Evolutionary conservation across 148 eudicot genomes (phyloP).

Genomic region (Dysphania ambrosioides): DNA sequence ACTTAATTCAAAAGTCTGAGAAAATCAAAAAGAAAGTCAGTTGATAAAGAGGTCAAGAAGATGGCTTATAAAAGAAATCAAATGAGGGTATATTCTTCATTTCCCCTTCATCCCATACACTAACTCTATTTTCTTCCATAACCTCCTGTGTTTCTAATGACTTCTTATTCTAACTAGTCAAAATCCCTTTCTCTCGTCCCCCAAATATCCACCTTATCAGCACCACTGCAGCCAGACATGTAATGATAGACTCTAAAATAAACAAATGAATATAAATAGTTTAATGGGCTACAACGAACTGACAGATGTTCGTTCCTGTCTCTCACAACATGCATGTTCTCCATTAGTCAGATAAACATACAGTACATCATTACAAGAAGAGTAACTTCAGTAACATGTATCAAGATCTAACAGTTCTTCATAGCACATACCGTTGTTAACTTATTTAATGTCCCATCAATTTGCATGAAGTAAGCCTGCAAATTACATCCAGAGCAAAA

Average conservation of each 20-base stretch:
- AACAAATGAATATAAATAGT: background rate
- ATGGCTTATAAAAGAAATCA: background rate
- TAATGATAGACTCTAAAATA: background rate
- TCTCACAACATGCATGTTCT: background rate
- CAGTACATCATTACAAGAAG: background rate
- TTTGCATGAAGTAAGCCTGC: slow-evolving; percentile 83
- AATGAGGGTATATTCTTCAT: background rate
- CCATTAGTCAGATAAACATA: background rate
- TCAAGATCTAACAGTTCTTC: background rate
- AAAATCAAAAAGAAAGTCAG: background rate
- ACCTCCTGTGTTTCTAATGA: background rate
- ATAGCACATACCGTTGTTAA: slow-evolving; percentile 49
- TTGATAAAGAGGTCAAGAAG: background rate
- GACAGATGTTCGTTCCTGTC: background rate
- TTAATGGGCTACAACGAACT: background rate
- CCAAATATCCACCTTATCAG: background rate
- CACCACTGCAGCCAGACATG: background rate
- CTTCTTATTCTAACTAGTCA: background rate
- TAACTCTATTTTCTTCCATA: background rate
- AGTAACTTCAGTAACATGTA: background rate
- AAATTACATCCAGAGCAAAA: slow-evolving; percentile 18
- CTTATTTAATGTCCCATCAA: slow-evolving; percentile 67
- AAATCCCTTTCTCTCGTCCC: background rate
- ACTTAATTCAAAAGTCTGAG: background rate
- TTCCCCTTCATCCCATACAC: background rate